Evolutionary conservation across 2,329 filamentous ascomycete species (phyloP).

Genomic region (Colletotrichum limetticola): DNA sequence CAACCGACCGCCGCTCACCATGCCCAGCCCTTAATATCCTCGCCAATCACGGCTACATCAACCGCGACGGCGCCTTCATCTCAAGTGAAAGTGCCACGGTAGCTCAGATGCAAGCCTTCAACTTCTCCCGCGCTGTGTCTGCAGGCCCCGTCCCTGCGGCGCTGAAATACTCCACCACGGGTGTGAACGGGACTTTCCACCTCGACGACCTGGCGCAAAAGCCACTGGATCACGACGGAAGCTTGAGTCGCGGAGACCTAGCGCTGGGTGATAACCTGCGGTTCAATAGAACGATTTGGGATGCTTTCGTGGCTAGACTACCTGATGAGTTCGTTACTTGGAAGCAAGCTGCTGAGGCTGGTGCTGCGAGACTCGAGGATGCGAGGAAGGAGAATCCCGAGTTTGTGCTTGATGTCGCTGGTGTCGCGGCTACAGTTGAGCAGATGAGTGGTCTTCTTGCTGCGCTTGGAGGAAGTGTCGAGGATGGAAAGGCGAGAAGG

Average conservation of each 20-base stretch:
- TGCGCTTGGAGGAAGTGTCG: conserved; percentile 1
- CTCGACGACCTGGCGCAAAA: conserved; percentile 24
- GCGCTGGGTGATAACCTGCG: conserved; percentile 3
- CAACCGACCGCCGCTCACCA: conserved; percentile 12
- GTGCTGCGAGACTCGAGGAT: conserved; percentile 9
- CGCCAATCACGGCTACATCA: conserved; percentile 22
- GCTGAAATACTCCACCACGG: conserved; percentile 6
- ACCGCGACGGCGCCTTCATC: conserved; percentile 12
- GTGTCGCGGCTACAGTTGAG: conserved; percentile 1
- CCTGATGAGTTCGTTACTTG: conserved; percentile 6
- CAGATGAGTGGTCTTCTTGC: conserved; percentile 14
- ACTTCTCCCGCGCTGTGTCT: conserved; percentile 7
- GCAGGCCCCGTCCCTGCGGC: conserved; percentile 5
- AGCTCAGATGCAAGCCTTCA: conserved; percentile 11
- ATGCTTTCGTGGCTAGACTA: conserved; percentile 3
- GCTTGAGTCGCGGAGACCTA: conserved; percentile 8
- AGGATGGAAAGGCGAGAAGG: conserved; percentile 11
- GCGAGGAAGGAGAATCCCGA: conserved; percentile 10
- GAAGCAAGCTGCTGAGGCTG: conserved; percentile 20
- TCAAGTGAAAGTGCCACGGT: conserved; percentile 12
- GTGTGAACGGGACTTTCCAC: conserved; percentile 10
- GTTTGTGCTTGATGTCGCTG: conserved; percentile 1
- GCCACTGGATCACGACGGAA: conserved; percentile 19
- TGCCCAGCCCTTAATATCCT: conserved; percentile 15
- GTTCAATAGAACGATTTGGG: conserved; percentile 13